phyloP scores from a whole-genome alignment of 495 filamentous ascomycete species.

The Penicillium diatomitis region DNA sequence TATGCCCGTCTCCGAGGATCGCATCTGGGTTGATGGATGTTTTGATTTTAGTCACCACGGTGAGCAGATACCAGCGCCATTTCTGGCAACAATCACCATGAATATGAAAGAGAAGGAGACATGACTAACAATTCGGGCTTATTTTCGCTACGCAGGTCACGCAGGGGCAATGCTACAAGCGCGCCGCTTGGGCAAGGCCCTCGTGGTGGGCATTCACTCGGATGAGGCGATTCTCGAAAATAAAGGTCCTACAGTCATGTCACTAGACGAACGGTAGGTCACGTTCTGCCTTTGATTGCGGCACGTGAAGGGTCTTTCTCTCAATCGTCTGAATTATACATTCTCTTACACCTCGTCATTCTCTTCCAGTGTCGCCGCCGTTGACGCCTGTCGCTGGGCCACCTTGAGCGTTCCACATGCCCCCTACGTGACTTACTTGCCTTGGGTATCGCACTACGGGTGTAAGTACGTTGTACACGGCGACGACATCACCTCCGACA shows the following conservation, averaged over 20 bases:
- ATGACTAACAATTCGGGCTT: not conserved
- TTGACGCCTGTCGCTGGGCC: slow-evolving; percentile 91
- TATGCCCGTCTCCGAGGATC: slow-evolving; percentile 51
- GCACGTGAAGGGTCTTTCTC: not conserved
- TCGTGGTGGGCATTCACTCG: slow-evolving; percentile 86
- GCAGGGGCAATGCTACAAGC: slow-evolving; percentile 96
- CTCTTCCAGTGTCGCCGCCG: slow-evolving; percentile 55
- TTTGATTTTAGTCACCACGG: slow-evolving; percentile 99
- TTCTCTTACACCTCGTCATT: no score
- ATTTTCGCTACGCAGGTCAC: slow-evolving; percentile 50
- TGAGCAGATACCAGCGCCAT: slow-evolving; percentile 22
- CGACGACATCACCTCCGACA: slow-evolving; percentile 80
- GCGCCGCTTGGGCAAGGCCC: slow-evolving; percentile 71
- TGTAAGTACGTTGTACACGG: slow-evolving; percentile 92
- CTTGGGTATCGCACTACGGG: slow-evolving; percentile 90
- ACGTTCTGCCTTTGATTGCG: no score
- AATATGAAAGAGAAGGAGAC: not conserved
- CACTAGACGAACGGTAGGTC: slow-evolving; percentile 67
- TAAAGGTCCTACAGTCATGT: slow-evolving; percentile 98
- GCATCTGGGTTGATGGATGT: slow-evolving; percentile 96
- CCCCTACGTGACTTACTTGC: slow-evolving; percentile 88
- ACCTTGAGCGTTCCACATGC: slow-evolving; percentile 73
- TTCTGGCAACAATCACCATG: not conserved
- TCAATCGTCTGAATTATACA: not conserved
- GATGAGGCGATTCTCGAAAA: slow-evolving; percentile 92